phyloP scores from a whole-genome alignment of 1,284 basidiomycete species.

The Cryptococcus wingfieldii region DNA sequence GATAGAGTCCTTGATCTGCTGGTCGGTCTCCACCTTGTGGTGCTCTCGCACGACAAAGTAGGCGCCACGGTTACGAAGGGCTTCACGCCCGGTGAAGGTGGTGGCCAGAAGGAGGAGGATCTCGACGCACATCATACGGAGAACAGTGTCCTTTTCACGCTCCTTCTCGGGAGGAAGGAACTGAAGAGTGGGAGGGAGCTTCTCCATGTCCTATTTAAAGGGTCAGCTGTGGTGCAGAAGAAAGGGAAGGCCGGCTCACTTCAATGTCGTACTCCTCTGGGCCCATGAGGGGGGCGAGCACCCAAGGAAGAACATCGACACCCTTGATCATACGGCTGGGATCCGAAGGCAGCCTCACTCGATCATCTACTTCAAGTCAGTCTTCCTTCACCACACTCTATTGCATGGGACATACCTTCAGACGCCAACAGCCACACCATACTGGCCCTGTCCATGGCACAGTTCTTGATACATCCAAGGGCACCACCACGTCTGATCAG shows the following conservation, averaged over 20 bases:
- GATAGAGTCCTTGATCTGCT: conserved; percentile 66
- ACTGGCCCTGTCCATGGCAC: conserved; percentile 44
- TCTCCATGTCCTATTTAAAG: conserved; percentile 71
- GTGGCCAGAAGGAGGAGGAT: conserved; percentile 84
- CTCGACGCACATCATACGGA: conserved; percentile 83
- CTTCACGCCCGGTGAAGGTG: conserved; percentile 79
- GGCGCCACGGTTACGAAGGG: conserved; percentile 71
- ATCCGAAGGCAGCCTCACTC: conserved; percentile 44
- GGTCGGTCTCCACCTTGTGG: conserved; percentile 75
- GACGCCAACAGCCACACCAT: conserved; percentile 45
- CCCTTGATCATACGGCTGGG: conserved; percentile 59
- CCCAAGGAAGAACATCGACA: conserved; percentile 72
- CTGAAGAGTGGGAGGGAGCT: conserved; percentile 76
- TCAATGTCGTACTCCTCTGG: conserved; percentile 91
- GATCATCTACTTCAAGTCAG: conserved; percentile 28
- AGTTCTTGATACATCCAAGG: conserved; percentile 70
- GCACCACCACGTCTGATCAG: conserved; percentile 80
- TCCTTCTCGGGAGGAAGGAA: conserved; percentile 80
- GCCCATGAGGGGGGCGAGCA: conserved; percentile 87
- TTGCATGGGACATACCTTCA: conserved; percentile 23
- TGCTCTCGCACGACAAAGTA: conserved; percentile 80
- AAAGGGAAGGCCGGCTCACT: conserved; percentile 49
- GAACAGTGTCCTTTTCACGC: conserved; percentile 72
- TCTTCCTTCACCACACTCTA: background rate
- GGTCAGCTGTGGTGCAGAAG: background rate